Evolutionary conservation across 371 early-diverging fungal genomes (phyloP).

Genomic region (Mucor mucedo): DNA sequence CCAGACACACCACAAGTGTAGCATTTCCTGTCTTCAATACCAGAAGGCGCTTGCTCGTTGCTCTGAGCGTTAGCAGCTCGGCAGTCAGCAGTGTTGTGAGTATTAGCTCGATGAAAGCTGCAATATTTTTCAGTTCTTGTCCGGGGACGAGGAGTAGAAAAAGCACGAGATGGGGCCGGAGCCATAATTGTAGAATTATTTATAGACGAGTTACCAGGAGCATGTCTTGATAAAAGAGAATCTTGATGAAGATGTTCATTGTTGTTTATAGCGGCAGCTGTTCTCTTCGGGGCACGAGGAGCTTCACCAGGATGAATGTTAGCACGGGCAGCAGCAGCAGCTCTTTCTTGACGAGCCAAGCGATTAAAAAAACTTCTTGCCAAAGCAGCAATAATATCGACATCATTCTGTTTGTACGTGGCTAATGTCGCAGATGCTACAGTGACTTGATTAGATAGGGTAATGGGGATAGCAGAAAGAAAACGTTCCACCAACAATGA

Average conservation of each 20-base stretch:
- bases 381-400: neutral
- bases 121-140: neutral
- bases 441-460: neutral
- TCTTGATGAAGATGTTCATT: no score
- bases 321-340: neutral
- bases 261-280: no score
- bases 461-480: neutral
- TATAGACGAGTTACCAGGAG: neutral
- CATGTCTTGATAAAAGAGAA: no score
- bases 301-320: neutral
- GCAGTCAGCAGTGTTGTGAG: neutral
- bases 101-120: neutral
- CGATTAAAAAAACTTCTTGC: neutral
- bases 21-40: neutral
- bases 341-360: neutral
- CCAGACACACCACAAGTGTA: conserved; percentile 1
- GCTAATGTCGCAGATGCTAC: neutral
- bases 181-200: neutral
- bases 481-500: neutral
- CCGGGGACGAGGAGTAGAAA: neutral
- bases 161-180: neutral
- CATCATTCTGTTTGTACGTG: neutral
- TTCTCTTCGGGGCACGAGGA: neutral
- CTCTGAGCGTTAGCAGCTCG: neutral
- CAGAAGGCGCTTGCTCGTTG: neutral